These are phyloP conservation scores for Funneliformis caledonium DNA, from an alignment of 371 early-diverging fungal species.

Conservation along the genomic window DNA sequence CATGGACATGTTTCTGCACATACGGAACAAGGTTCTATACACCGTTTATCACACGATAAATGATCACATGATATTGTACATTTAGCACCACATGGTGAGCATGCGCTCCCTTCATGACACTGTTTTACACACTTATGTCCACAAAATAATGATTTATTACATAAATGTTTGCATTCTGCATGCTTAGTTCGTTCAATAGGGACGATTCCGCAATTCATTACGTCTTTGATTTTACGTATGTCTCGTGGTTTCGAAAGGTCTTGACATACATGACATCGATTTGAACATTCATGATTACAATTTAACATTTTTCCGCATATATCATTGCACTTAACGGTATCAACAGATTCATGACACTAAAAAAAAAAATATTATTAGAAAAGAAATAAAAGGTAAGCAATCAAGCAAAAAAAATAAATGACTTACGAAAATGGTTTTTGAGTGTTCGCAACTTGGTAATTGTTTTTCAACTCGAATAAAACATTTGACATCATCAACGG, in stretches of 20 bases:
- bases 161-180: neutral
- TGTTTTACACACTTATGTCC: constrained; percentile 34
- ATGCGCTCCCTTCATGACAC: constrained; percentile 47
- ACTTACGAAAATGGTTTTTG: too few species aligned
- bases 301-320: too few species aligned
- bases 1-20: constrained; percentile 55
- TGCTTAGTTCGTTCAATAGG: neutral
- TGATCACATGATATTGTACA: constrained; percentile 53
- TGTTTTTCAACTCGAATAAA: too few species aligned
- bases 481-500: too few species aligned
- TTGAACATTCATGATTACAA: too few species aligned
- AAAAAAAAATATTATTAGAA: too few species aligned
- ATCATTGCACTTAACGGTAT: too few species aligned
- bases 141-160: constrained; percentile 9
- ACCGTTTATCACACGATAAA: constrained; percentile 44
- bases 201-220: neutral
- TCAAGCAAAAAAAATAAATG: too few species aligned
- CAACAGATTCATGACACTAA: too few species aligned
- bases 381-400: too few species aligned
- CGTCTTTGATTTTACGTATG: neutral
- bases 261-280: neutral
- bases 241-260: neutral
- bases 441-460: too few species aligned
- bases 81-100: constrained; percentile 49
- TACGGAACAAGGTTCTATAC: constrained; percentile 48